Percentiles rank a stretch among this genome's conserved stretches.
These are phyloP conservation scores for Friedmanniomyces simplex DNA, from an alignment of 495 filamentous ascomycete genomes.

Conservation along the genomic window DNA sequence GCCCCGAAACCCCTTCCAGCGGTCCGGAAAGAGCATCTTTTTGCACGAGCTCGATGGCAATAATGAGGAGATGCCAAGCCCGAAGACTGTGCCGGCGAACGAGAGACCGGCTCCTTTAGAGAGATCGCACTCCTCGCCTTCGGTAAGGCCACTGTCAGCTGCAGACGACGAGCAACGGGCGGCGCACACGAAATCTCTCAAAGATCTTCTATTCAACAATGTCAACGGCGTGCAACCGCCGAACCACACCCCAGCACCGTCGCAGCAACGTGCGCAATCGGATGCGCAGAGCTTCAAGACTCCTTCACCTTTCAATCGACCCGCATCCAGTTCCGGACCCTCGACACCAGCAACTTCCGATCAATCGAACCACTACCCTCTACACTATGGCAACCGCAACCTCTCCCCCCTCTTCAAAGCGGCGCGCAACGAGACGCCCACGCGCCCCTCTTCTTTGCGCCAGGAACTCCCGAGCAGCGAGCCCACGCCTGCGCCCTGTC, in stretches of 20 bases:
- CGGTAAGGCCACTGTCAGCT: background rate
- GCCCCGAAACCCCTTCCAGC: constrained; percentile 27
- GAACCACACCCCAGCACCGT: background rate
- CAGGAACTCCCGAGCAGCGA: constrained; percentile 11
- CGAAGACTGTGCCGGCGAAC: constrained; percentile 7
- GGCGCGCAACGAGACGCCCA: constrained; percentile 10
- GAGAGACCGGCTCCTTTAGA: background rate
- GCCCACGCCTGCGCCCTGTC: background rate
- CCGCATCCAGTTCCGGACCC: constrained; percentile 20
- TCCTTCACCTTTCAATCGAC: constrained; percentile 23
- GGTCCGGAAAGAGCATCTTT: constrained; percentile 47
- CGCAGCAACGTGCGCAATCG: constrained; percentile 2
- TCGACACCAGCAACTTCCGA: constrained; percentile 22
- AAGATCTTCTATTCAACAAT: constrained; percentile 22
- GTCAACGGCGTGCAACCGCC: background rate
- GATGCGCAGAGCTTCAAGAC: constrained; percentile 12
- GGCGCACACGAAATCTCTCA: constrained; percentile 17
- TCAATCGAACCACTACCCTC: constrained; percentile 13
- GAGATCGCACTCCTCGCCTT: constrained; percentile 5
- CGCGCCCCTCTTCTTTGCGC: constrained; percentile 18
- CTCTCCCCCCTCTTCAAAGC: constrained; percentile 33
- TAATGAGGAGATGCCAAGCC: constrained; percentile 11
- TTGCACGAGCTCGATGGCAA: constrained; percentile 54
- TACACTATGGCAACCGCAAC: constrained; percentile 33
- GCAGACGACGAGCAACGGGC: constrained; percentile 8